A percentile compares a stretch with the other conserved stretches of the same genome.
Conservation (phyloP, 2,329 filamentous ascomycete species). For the Akanthomyces uredinophilus region DNA sequence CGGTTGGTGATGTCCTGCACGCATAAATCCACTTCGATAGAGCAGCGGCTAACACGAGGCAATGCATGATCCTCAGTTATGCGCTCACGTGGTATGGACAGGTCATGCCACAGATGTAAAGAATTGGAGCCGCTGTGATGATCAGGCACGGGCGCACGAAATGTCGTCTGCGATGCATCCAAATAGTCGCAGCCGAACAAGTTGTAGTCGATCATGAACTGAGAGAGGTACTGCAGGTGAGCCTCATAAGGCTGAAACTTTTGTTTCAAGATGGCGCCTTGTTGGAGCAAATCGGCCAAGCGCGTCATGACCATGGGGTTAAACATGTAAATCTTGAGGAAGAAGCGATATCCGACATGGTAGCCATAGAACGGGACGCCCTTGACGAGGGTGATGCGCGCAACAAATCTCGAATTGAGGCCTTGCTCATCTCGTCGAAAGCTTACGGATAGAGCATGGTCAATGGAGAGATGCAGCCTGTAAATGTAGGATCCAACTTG, state of each 20-base stretch:
- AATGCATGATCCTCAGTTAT: slow-evolving; percentile 55
- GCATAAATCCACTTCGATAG: slow-evolving; percentile 83
- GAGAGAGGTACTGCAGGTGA: slow-evolving; percentile 84
- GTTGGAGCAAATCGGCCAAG: slow-evolving; percentile 77
- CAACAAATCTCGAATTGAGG: slow-evolving; percentile 68
- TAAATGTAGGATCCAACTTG: slow-evolving; percentile 71
- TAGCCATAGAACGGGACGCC: slow-evolving; percentile 95
- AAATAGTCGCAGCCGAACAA: slow-evolving; percentile 91
- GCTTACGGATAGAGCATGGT: slow-evolving; percentile 80
- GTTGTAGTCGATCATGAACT: slow-evolving; percentile 99
- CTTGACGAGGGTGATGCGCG: slow-evolving; percentile 86
- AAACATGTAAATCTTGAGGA: slow-evolving; percentile 90
- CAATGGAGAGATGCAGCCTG: slow-evolving; percentile 77
- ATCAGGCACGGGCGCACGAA: slow-evolving; percentile 70
- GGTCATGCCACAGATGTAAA: slow-evolving; percentile 73
- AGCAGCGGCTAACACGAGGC: slow-evolving; percentile 79
- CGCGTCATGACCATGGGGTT: slow-evolving; percentile 85
- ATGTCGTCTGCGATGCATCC: slow-evolving; percentile 63
- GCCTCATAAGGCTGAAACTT: slow-evolving; percentile 90
- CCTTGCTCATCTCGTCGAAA: slow-evolving; percentile 72
- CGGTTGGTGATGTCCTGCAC: slow-evolving; percentile 86
- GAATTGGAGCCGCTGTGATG: slow-evolving; percentile 56
- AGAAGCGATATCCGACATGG: slow-evolving; percentile 84
- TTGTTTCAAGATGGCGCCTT: slow-evolving; percentile 80
- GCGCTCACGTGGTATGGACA: slow-evolving; percentile 52